Evolutionary conservation across 805 yeast genomes (phyloP).

Genomic region (Saturnispora quitensis): DNA sequence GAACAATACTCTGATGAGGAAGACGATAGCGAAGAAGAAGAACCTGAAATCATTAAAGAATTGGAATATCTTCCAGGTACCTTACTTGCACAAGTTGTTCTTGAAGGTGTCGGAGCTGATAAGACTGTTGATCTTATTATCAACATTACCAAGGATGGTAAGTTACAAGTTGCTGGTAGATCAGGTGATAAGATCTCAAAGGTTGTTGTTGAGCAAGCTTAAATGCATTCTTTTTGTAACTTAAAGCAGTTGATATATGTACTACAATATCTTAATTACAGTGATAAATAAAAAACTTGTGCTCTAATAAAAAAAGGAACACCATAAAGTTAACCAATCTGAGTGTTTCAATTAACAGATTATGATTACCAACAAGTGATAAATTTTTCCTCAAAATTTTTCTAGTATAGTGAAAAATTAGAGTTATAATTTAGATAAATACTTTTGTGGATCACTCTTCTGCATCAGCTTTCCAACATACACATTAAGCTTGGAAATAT

Average conservation of each 20-base stretch:
- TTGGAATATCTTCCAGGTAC: constrained; percentile 66
- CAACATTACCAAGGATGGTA: constrained; percentile 57
- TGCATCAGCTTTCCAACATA: not conserved
- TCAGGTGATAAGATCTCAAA: constrained; percentile 42
- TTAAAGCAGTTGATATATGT: not conserved
- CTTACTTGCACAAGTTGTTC: constrained; percentile 67
- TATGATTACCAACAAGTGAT: not conserved
- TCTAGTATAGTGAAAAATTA: not conserved
- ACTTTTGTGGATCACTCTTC: not conserved
- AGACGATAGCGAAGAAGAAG: constrained; percentile 59
- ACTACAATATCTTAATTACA: not conserved
- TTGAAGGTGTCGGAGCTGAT: constrained; percentile 59
- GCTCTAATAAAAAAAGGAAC: too few species aligned
- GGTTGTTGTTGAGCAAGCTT: constrained; percentile 34
- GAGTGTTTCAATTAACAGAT: too few species aligned
- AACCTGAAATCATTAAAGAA: constrained; percentile 79
- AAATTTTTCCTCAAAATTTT: not conserved
- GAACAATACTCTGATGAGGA: constrained; percentile 45
- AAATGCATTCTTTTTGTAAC: constrained; percentile 5
- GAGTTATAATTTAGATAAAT: not conserved
- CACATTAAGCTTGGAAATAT: not conserved
- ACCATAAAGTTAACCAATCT: too few species aligned
- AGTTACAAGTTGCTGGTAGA: constrained; percentile 54
- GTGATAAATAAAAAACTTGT: not conserved
- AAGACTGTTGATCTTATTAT: constrained; percentile 59